Base-by-base conservation (phyloP, 2,329 filamentous ascomycete species). In the Parastagonospora avenae region DNA sequence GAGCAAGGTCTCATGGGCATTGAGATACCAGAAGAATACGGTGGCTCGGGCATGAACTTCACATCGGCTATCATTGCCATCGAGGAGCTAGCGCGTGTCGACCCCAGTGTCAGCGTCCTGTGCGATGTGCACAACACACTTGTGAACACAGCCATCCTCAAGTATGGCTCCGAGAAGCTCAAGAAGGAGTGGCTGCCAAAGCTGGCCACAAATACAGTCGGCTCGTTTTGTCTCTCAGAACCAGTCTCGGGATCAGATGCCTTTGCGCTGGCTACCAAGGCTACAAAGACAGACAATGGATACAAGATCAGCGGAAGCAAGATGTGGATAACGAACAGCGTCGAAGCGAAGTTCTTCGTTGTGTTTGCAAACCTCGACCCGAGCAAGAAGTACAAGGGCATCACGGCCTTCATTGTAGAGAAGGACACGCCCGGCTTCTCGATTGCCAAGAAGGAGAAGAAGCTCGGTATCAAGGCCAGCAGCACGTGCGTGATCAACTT, bases 381-480 rank as follows among this genome's bases (percentile, higher is more conserved):
- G 0, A 87, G 85, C 78, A 92, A 93, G 79, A 93, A 92, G 46
- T 97, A 99, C 83, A 93, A 92, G 77, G 94, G 94, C 51, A 99
- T 99, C 76, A 92, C 92, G 2, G 94, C 94, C 45, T 99, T 99
- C 73, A 80, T 99, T 54, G 87, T 97, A 36, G 92, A 97, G 77
- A 97, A 96, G 81, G 88, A 82, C 67, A 90, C 85, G 42, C 87
- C 88, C 48, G 94, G 94, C 30, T 97, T 99, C 81, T 87, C 85
- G 54, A 95, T 99, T 68, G 92, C 94, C 35, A 99, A 99, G 85
- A 99, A 99, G 82, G 94, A 99, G 82, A 97, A 97, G 88, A 99
- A 99, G 82, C 87, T 99, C 42, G 94, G 94, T 52, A 99, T 99
- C 79, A 88, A 85, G 70, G 94, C 94, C 46, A 95, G 90, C 78